A percentile compares a stretch with the other conserved stretches of the same genome.
Evolutionary conservation across 805 yeast species (phyloP).

Genomic region (Priceomyces melissophilus): DNA sequence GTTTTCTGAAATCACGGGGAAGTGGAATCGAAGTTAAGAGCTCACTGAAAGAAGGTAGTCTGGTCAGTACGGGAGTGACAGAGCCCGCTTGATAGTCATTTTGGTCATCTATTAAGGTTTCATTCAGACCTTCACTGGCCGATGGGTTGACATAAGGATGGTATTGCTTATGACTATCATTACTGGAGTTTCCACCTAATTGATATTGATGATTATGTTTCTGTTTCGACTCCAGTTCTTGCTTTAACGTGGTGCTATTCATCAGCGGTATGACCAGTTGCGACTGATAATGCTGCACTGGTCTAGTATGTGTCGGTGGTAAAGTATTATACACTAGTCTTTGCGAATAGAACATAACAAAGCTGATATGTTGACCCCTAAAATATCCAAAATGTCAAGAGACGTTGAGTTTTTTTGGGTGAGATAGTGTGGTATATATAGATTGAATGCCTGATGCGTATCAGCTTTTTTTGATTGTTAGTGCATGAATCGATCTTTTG

Average conservation of each 20-base stretch:
- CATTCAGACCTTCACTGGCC: too few relatives aligned
- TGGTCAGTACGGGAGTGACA: slow-evolving; percentile 2
- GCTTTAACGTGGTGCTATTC: neutral
- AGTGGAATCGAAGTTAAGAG: slow-evolving; percentile 29
- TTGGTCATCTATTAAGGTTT: too few relatives aligned
- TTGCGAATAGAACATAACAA: slow-evolving; percentile 1
- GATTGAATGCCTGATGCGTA: slow-evolving; percentile 3
- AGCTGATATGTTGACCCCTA: too few relatives aligned
- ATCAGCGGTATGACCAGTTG: neutral
- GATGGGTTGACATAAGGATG: too few relatives aligned
- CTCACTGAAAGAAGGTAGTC: slow-evolving; percentile 33
- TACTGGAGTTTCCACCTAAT: neutral
- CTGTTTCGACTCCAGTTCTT: neutral
- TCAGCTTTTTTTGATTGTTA: slow-evolving; percentile 2
- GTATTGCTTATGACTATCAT: neutral
- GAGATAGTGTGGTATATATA: slow-evolving; percentile 3
- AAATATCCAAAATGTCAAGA: too few relatives aligned
- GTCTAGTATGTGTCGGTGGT: neutral
- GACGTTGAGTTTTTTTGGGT: neutral
- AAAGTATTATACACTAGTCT: slow-evolving; percentile 1
- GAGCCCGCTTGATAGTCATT: too few relatives aligned
- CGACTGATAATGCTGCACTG: neutral
- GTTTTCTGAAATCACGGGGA: slow-evolving; percentile 14
- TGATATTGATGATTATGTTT: neutral
- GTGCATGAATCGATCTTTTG: slow-evolving; percentile 3